A percentile compares a stretch with the other conserved stretches of the same genome.
Evolutionary conservation across 2,329 filamentous ascomycete species (phyloP).

Genomic region (Boeremia exigua): DNA sequence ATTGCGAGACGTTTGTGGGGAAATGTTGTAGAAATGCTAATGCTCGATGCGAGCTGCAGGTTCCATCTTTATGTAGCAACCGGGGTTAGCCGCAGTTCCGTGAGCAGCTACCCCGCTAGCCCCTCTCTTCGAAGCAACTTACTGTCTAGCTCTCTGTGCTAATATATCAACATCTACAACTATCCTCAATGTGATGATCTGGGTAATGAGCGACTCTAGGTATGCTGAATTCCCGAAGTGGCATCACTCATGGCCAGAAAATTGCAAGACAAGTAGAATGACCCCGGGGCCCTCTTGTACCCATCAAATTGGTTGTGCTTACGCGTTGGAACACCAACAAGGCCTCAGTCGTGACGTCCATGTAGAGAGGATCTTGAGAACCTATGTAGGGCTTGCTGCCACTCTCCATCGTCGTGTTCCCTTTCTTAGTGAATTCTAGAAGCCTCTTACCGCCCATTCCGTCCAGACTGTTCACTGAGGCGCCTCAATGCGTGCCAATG

Average conservation of each 20-base stretch:
- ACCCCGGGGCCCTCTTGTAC: too few relatives aligned
- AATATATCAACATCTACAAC: background rate
- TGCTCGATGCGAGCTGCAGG: slow-evolving; percentile 16
- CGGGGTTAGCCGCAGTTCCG: slow-evolving; percentile 6
- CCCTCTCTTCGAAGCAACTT: slow-evolving; percentile 6
- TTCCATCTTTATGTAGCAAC: slow-evolving; percentile 4
- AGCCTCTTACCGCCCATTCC: too few relatives aligned
- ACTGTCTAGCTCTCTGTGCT: background rate
- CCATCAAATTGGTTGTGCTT: too few relatives aligned
- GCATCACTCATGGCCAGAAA: background rate
- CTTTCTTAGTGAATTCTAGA: too few relatives aligned
- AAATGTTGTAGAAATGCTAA: background rate
- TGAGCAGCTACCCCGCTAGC: slow-evolving; percentile 12
- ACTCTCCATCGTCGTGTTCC: too few relatives aligned
- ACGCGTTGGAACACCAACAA: too few relatives aligned
- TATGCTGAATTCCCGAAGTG: background rate
- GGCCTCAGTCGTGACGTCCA: too few relatives aligned
- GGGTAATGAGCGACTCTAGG: background rate
- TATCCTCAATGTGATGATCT: background rate
- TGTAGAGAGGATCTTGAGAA: too few relatives aligned
- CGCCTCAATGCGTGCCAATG: too few relatives aligned
- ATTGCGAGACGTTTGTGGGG: slow-evolving; percentile 17
- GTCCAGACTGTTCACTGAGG: too few relatives aligned
- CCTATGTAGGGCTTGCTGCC: too few relatives aligned
- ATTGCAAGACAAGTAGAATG: too few relatives aligned